These are phyloP conservation scores for Calamus simplicifolius DNA, from an alignment of 176 grass and related monocot species.

Conservation along the genomic window DNA sequence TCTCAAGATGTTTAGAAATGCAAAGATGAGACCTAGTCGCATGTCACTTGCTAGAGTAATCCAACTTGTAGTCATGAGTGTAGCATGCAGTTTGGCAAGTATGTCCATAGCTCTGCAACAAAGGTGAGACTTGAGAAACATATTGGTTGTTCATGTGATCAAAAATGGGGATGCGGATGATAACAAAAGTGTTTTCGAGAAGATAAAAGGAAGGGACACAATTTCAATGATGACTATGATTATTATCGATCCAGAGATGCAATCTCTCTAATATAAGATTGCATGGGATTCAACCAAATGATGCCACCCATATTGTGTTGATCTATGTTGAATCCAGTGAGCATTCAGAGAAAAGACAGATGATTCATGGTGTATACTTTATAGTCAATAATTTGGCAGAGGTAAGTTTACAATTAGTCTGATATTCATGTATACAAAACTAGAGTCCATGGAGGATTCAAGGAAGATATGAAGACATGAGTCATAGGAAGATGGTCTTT, in stretches of 20 bases:
- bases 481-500: slow-evolving; percentile 38
- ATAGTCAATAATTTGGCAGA: slow-evolving; percentile 37
- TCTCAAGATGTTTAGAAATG: slow-evolving; percentile 44
- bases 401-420: slow-evolving; percentile 47
- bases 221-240: slow-evolving; percentile 77
- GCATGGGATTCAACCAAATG: slow-evolving; percentile 46
- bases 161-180: slow-evolving; percentile 23
- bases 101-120: slow-evolving; percentile 53
- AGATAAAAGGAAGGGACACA: slow-evolving; percentile 45
- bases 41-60: slow-evolving; percentile 68
- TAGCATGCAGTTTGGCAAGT: slow-evolving; percentile 32
- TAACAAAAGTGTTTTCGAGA: slow-evolving; percentile 35
- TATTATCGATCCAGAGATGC: slow-evolving; percentile 50
- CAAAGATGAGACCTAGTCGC: slow-evolving; percentile 32
- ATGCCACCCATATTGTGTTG: slow-evolving; percentile 70
- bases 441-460: slow-evolving; percentile 36
- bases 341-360: slow-evolving; percentile 31
- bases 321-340: slow-evolving; percentile 41
- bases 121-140: slow-evolving; percentile 44
- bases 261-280: slow-evolving; percentile 35
- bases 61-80: slow-evolving; percentile 29
- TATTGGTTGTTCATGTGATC: slow-evolving; percentile 60
- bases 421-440: slow-evolving; percentile 74
- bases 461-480: slow-evolving; percentile 39
- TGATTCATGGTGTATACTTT: slow-evolving; percentile 51